These are phyloP conservation scores for Cyathus striatus DNA, from an alignment of 768 basidiomycete species.

Conservation along the genomic window DNA sequence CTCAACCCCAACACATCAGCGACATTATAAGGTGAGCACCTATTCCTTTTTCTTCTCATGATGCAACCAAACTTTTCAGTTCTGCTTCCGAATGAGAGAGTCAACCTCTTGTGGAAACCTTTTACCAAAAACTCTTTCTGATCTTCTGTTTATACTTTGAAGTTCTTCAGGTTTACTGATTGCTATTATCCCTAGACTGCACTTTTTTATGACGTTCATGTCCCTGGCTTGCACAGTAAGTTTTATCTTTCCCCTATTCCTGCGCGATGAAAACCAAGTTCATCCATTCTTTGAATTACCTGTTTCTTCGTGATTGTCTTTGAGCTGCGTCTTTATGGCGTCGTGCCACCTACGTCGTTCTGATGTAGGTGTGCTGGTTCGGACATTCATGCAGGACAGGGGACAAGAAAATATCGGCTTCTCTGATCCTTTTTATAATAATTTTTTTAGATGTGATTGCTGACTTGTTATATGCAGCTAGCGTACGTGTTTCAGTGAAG, in stretches of 20 bases:
- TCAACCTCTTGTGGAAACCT: constrained; percentile 70
- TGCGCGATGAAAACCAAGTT: constrained; percentile 71
- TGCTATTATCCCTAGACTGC: neutral
- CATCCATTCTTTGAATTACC: constrained; percentile 78
- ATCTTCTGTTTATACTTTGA: constrained; percentile 19
- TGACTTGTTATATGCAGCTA: too few relatives aligned
- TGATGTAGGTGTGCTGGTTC: constrained; percentile 43
- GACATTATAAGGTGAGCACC: neutral
- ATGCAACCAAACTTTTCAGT: constrained; percentile 67
- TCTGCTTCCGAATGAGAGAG: constrained; percentile 81
- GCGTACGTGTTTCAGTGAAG: too few relatives aligned
- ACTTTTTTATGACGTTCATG: constrained; percentile 2
- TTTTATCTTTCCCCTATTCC: constrained; percentile 5
- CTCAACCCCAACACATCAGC: neutral
- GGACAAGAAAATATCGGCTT: constrained; percentile 61
- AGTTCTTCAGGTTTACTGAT: constrained; percentile 5
- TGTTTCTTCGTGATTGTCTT: constrained; percentile 22
- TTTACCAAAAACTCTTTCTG: constrained; percentile 56
- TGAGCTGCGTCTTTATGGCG: constrained; percentile 27
- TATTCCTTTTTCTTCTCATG: constrained; percentile 20
- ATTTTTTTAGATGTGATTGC: too few relatives aligned
- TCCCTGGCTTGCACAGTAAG: too few relatives aligned
- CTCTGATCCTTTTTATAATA: constrained; percentile 48
- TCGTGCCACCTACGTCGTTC: constrained; percentile 38
- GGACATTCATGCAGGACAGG: constrained; percentile 24